These are phyloP conservation scores for Cyclaneusma minus DNA, from an alignment of 2,329 filamentous ascomycete species.

Conservation along the genomic window DNA sequence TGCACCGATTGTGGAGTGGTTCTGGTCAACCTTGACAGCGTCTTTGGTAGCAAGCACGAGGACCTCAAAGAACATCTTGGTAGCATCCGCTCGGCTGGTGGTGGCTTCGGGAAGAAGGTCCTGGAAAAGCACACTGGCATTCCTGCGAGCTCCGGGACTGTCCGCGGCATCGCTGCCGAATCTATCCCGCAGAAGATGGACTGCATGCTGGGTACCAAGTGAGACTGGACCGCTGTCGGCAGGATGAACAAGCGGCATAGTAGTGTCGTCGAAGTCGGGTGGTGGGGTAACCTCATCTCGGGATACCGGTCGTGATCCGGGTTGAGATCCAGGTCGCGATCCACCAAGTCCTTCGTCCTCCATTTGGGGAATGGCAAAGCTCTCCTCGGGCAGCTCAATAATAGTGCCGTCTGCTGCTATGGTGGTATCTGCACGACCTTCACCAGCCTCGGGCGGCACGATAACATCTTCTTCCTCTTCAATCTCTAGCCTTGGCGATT, in stretches of 20 bases:
- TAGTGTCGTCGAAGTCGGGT: slow-evolving; percentile 66
- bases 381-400: slow-evolving; percentile 47
- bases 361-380: slow-evolving; percentile 26
- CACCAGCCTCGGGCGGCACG: slow-evolving; percentile 30
- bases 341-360: slow-evolving; percentile 27
- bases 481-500: slow-evolving; percentile 52
- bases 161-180: slow-evolving; percentile 62
- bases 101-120: slow-evolving; percentile 70
- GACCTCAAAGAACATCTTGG: slow-evolving; percentile 99
- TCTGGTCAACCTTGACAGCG: slow-evolving; percentile 91
- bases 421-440: slow-evolving; percentile 27
- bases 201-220: slow-evolving; percentile 83
- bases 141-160: slow-evolving; percentile 57
- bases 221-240: slow-evolving; percentile 78
- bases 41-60: slow-evolving; percentile 95
- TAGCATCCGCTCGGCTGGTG: slow-evolving; percentile 79
- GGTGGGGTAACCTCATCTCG: slow-evolving; percentile 23
- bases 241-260: slow-evolving; percentile 60
- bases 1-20: slow-evolving; percentile 53
- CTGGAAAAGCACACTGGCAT: slow-evolving; percentile 72
- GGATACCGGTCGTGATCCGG: slow-evolving; percentile 7
- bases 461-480: slow-evolving; percentile 44
- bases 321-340: too few relatives aligned
- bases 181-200: slow-evolving; percentile 80
- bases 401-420: slow-evolving; percentile 41